Conservation (phyloP, 2,329 filamentous ascomycete genomes). For the Alternaria brassicicola region DNA sequence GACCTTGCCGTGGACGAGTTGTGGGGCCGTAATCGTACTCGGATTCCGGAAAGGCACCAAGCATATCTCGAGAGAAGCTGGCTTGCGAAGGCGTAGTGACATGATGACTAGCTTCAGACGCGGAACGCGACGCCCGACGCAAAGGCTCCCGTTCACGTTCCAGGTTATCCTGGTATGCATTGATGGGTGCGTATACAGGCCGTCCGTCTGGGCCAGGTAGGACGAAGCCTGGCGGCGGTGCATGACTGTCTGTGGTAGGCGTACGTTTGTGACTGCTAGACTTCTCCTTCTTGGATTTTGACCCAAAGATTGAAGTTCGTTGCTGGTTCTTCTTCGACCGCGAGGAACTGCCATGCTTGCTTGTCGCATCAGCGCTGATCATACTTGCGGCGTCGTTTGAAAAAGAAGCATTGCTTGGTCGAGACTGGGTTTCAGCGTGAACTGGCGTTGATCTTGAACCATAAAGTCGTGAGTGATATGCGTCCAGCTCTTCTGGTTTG, state of each 20-base stretch:
- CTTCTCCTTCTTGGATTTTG: conserved; percentile 42
- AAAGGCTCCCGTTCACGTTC: conserved; percentile 42
- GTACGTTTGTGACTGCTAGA: conserved; percentile 38
- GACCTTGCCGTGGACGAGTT: conserved; percentile 28
- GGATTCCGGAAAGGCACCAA: conserved; percentile 50
- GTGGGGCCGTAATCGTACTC: conserved; percentile 29
- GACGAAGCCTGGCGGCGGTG: conserved; percentile 55
- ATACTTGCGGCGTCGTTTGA: conserved; percentile 40
- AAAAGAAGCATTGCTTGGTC: conserved; percentile 31
- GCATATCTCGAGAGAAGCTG: conserved; percentile 39
- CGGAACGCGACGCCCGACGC: conserved; percentile 54
- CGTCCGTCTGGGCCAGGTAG: conserved; percentile 57
- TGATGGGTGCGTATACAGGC: conserved; percentile 54
- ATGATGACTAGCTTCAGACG: conserved; percentile 39
- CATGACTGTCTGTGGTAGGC: conserved; percentile 29
- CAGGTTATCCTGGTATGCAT: conserved; percentile 48
- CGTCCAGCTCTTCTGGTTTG: conserved; percentile 78
- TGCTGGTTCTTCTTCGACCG: conserved; percentile 47
- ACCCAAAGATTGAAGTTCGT: conserved; percentile 36
- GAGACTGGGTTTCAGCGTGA: conserved; percentile 29
- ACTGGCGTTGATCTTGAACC: conserved; percentile 50
- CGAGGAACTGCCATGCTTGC: conserved; percentile 34
- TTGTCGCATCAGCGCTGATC: conserved; percentile 37
- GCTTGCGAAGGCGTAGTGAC: conserved; percentile 40
- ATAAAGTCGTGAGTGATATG: conserved; percentile 72